Conservation (phyloP, 768 basidiomycete genomes). For the Calocera viscosa region DNA sequence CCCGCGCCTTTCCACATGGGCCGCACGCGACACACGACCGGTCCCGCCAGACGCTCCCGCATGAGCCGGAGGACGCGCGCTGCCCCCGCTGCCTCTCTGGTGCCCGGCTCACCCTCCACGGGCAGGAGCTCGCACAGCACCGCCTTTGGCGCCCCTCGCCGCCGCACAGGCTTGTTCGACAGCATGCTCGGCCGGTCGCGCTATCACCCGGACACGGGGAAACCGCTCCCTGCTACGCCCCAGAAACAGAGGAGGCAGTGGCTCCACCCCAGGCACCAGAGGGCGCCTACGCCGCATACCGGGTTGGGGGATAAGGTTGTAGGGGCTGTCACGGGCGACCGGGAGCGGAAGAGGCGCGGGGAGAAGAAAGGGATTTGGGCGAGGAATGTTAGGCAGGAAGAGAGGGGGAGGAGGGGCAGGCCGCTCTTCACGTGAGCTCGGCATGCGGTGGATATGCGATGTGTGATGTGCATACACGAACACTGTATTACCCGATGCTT, state of each 20-base stretch:
- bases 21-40: background rate
- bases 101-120: background rate
- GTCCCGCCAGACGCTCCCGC: background rate
- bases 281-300: background rate
- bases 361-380: background rate
- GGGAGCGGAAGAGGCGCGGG: background rate
- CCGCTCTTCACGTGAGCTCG: background rate
- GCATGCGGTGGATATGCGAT: too few relatives aligned
- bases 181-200: background rate
- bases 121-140: background rate
- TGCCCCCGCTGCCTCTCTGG: background rate
- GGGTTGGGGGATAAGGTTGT: constrained; percentile 10
- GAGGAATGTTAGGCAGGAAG: constrained; percentile 8
- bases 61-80: background rate
- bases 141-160: background rate
- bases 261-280: background rate
- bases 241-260: constrained; percentile 13
- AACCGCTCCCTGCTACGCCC: constrained; percentile 10
- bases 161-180: background rate
- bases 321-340: constrained; percentile 11
- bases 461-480: too few relatives aligned
- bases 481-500: too few relatives aligned
- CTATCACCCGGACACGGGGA: background rate
- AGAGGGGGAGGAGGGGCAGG: background rate
- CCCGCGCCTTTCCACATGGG: background rate